Percentiles rank a stretch among this genome's conserved stretches.
Conservation (phyloP, 2,329 filamentous ascomycete species). For the Purpureocillium takamizusanense region DNA sequence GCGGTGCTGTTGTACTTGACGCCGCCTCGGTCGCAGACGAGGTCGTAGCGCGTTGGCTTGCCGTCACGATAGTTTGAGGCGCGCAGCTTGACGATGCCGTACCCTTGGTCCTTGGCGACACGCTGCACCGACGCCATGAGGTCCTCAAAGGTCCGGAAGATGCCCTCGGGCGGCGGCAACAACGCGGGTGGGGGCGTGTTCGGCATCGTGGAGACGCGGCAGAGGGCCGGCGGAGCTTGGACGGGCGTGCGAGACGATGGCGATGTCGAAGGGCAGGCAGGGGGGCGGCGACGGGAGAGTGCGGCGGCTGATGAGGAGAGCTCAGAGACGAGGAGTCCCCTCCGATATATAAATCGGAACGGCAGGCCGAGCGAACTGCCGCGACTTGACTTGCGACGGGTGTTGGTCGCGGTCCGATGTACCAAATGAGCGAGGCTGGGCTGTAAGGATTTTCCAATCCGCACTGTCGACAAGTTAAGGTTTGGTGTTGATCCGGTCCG, state of each 20-base stretch:
- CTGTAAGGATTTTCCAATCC: slow-evolving; percentile 32
- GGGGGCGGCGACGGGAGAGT: slow-evolving; percentile 6
- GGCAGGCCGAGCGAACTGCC: slow-evolving; percentile 2
- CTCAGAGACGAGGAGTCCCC: neutral
- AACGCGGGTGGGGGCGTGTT: slow-evolving; percentile 38
- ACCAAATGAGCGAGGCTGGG: slow-evolving; percentile 21
- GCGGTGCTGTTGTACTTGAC: slow-evolving; percentile 58
- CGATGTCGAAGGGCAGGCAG: slow-evolving; percentile 11
- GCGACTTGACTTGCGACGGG: slow-evolving; percentile 1
- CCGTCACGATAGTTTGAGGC: slow-evolving; percentile 56
- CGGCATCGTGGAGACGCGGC: slow-evolving; percentile 28
- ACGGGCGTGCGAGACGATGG: too few relatives aligned
- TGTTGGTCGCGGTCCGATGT: slow-evolving; percentile 4
- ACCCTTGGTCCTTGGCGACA: slow-evolving; percentile 52
- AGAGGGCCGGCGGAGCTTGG: slow-evolving; percentile 19
- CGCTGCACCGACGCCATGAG: slow-evolving; percentile 48
- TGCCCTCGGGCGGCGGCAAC: slow-evolving; percentile 49
- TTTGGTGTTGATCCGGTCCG: slow-evolving; percentile 31
- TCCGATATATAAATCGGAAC: slow-evolving; percentile 3
- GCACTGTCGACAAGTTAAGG: slow-evolving; percentile 30
- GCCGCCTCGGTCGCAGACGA: slow-evolving; percentile 54
- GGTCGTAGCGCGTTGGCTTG: slow-evolving; percentile 53
- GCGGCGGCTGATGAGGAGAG: neutral
- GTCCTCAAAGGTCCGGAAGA: slow-evolving; percentile 51
- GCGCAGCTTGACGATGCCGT: slow-evolving; percentile 53